These are phyloP conservation scores for Drechmeria coniospora DNA, from an alignment of 2,329 filamentous ascomycete species.

Conservation along the genomic window DNA sequence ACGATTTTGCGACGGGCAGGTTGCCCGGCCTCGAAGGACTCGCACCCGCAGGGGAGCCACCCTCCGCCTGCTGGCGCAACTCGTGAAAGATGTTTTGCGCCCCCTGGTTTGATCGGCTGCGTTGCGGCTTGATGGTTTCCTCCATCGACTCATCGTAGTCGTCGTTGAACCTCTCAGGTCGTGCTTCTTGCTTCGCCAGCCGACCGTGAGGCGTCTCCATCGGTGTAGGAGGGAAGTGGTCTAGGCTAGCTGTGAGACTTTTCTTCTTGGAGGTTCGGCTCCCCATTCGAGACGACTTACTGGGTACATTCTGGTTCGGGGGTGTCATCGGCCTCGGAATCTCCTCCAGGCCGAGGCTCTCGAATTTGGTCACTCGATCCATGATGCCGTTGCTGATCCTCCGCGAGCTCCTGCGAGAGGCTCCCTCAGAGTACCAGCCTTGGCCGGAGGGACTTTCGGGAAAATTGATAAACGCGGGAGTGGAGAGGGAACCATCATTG, in stretches of 20 bases:
- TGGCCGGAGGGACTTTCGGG: slow-evolving; percentile 28
- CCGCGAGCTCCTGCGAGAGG: slow-evolving; percentile 24
- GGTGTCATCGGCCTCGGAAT: slow-evolving; percentile 45
- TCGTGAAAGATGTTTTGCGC: slow-evolving; percentile 41
- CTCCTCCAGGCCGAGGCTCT: slow-evolving; percentile 31
- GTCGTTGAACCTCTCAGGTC: slow-evolving; percentile 38
- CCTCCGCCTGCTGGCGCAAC: slow-evolving; percentile 40
- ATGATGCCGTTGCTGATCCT: slow-evolving; percentile 47
- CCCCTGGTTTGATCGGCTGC: slow-evolving; percentile 25
- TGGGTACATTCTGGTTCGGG: slow-evolving; percentile 39
- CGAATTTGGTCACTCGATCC: slow-evolving; percentile 44
- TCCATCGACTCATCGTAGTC: slow-evolving; percentile 52
- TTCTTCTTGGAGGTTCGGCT: slow-evolving; percentile 1
- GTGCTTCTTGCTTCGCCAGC: slow-evolving; percentile 24
- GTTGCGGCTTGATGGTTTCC: slow-evolving; percentile 45
- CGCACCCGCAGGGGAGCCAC: slow-evolving; percentile 27
- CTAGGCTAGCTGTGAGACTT: slow-evolving; percentile 18
- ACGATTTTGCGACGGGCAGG: slow-evolving; percentile 27
- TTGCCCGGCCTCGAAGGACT: slow-evolving; percentile 39
- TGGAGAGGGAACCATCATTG: slow-evolving; percentile 29
- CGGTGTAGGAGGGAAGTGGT: slow-evolving; percentile 52
- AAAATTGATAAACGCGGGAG: slow-evolving; percentile 34
- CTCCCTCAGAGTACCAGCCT: slow-evolving; percentile 36
- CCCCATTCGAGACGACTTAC: slow-evolving; percentile 30
- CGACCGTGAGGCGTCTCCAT: slow-evolving; percentile 44